A percentile compares a stretch with the other conserved stretches of the same genome.
phyloP scores from a whole-genome alignment of 371 early-diverging fungal genomes.

The Mortierella sp. region DNA sequence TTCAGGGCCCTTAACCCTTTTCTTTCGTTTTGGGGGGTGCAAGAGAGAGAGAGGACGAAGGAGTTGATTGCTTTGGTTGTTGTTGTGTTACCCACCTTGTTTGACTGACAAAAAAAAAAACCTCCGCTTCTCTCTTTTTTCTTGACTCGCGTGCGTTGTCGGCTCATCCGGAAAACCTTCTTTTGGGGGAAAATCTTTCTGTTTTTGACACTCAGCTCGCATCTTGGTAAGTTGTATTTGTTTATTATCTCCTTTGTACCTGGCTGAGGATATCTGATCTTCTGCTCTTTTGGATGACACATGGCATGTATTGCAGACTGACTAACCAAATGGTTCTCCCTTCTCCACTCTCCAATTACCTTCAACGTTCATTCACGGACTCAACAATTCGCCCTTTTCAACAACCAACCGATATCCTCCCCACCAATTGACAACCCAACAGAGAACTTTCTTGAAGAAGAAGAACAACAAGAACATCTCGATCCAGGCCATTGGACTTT shows the following conservation, averaged over 20 bases:
- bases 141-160: constrained; percentile 21
- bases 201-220: constrained; percentile 49
- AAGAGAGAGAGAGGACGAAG: neutral
- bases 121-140: neutral
- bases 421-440: neutral
- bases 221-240: constrained; percentile 48
- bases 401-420: no score
- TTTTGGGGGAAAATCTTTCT: neutral
- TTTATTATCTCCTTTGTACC: neutral
- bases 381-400: no score
- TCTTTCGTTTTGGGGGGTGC: neutral
- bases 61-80: neutral
- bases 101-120: constrained; percentile 2
- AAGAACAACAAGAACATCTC: constrained; percentile 79
- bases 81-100: constrained; percentile 6
- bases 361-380: no score
- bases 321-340: no score
- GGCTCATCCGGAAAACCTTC: constrained; percentile 11
- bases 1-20: neutral
- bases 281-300: no score
- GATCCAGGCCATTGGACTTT: constrained; percentile 84
- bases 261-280: neutral
- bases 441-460: constrained; percentile 82
- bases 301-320: no score
- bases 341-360: no score